Conservation (phyloP, 495 filamentous ascomycete genomes). For the Penicillium cosmopolitanum region DNA sequence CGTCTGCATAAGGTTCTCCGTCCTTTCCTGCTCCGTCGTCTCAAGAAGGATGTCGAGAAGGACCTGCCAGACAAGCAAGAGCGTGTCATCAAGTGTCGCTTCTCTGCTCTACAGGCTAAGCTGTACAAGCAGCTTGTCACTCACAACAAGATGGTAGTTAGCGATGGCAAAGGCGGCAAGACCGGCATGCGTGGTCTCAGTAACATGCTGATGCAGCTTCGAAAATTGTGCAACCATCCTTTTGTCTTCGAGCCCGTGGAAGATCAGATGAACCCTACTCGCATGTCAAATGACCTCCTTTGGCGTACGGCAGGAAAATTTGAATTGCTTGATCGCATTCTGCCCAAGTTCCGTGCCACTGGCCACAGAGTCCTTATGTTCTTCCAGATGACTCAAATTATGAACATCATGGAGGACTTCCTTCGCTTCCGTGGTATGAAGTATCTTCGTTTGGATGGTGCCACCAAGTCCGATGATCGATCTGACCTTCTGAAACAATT, state of each 20-base stretch:
- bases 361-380: constrained; percentile 98
- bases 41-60: constrained; percentile 99
- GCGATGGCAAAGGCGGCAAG: constrained; percentile 94
- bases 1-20: constrained; percentile 97
- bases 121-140: constrained; percentile 96
- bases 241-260: constrained; percentile 98
- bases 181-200: constrained; percentile 92
- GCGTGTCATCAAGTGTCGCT: constrained; percentile 98
- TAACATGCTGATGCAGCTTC: constrained; percentile 99
- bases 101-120: constrained; percentile 89
- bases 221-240: constrained; percentile 98
- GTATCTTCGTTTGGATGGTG: constrained; percentile 92
- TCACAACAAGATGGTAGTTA: constrained; percentile 90
- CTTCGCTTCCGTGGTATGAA: constrained; percentile 77
- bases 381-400: constrained; percentile 99
- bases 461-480: constrained; percentile 95
- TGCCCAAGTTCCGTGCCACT: constrained; percentile 88
- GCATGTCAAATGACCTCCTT: constrained; percentile 84
- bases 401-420: constrained; percentile 99
- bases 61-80: constrained; percentile 98
- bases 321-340: constrained; percentile 86
- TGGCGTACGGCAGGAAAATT: constrained; percentile 99
- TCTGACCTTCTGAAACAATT: constrained; percentile 87
- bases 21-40: constrained; percentile 94
- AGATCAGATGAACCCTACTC: constrained; percentile 92